phyloP scores from a whole-genome alignment of 1,284 basidiomycete species.

The Taiwanofungus camphoratus region DNA sequence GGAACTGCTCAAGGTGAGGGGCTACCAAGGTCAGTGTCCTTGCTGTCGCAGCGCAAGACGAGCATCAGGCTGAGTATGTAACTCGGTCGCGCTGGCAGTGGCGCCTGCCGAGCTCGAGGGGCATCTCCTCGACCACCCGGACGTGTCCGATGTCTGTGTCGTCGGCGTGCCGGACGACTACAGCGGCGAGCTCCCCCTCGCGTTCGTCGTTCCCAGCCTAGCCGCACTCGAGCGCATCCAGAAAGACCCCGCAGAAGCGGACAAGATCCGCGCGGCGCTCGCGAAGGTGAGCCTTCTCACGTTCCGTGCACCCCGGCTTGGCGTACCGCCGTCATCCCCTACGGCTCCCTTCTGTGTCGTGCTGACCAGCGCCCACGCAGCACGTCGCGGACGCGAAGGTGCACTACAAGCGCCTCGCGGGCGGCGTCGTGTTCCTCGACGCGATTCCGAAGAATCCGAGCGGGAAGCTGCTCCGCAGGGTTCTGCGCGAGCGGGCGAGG shows the following conservation, averaged over 20 bases:
- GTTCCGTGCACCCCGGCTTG: conserved; percentile 31
- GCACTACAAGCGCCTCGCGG: conserved; percentile 64
- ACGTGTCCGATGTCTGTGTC: conserved; percentile 55
- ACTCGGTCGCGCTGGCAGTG: conserved; percentile 38
- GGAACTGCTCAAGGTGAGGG: conserved; percentile 21
- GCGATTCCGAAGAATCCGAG: conserved; percentile 69
- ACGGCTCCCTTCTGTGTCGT: background rate
- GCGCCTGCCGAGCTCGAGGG: conserved; percentile 32
- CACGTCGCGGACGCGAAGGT: conserved; percentile 67
- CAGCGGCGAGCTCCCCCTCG: conserved; percentile 62
- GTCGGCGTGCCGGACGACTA: conserved; percentile 71
- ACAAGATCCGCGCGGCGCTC: conserved; percentile 5
- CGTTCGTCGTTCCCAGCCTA: conserved; percentile 18
- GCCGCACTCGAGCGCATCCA: conserved; percentile 13
- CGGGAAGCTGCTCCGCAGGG: conserved; percentile 57
- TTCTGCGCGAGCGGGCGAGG: conserved; percentile 47
- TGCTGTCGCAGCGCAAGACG: background rate
- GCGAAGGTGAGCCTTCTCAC: conserved; percentile 36
- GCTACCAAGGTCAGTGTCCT: conserved; percentile 16
- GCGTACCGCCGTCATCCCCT: background rate
- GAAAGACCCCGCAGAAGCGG: conserved; percentile 6
- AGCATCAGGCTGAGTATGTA: background rate
- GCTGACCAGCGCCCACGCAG: conserved; percentile 28
- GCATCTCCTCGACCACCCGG: conserved; percentile 62
- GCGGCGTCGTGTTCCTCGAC: conserved; percentile 65